Base-by-base conservation (phyloP, 2,329 filamentous ascomycete species). In the Aspergillus texensis region DNA sequence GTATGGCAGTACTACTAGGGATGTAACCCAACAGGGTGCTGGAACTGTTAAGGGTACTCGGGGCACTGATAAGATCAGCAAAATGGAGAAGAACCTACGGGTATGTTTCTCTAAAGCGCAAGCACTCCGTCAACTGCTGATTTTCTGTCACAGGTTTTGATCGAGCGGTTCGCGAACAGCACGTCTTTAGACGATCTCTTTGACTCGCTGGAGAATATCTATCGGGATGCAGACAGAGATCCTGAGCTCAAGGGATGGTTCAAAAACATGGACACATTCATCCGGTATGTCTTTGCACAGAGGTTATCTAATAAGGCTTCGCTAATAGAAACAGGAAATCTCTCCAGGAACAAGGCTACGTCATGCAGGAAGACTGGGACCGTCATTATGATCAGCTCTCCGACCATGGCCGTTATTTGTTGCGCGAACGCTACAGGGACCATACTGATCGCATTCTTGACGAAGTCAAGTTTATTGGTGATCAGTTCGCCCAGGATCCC, bases 161-260 rank as follows among this genome's bases (percentile, higher is more conserved):
- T 99, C 69, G 95, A 98, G 83, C 91, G 95, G 55, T 98, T 97
- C 72, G 95, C 95, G 75, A 98, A 99, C 78, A 90, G 90, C 73
- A 98, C 95, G 10, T 97, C 94, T 0, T 88, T 89, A 39, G 90
- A 96, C 67, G 92, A 96, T 69, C 82, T 98, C 4, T 93, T 95
- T 81, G 89, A 91, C 21, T 88, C 93, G 0, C 90, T 99, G 77
- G 90, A 93, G 69, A 86, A 88, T 67, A 89, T 99, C 70, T 98
- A 98, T 82, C 83, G 84, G 57, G 92, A 96, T 76, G 93, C 95
- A 5, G 92, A 98, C 67, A 85, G 85, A 24, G 95, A 99, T 69
- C 88, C 90, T 0, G 92, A 98, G 74, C 86, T 99, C 60, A 93
- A 90, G 79, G 83, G 87, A 62, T 99, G 94, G 94, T 97, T 98